Evolutionary conservation across 2,329 filamentous ascomycete genomes (phyloP), one percentile per base, ranked within the genome.

Genomic region (Colletotrichum tropicale): DNA sequence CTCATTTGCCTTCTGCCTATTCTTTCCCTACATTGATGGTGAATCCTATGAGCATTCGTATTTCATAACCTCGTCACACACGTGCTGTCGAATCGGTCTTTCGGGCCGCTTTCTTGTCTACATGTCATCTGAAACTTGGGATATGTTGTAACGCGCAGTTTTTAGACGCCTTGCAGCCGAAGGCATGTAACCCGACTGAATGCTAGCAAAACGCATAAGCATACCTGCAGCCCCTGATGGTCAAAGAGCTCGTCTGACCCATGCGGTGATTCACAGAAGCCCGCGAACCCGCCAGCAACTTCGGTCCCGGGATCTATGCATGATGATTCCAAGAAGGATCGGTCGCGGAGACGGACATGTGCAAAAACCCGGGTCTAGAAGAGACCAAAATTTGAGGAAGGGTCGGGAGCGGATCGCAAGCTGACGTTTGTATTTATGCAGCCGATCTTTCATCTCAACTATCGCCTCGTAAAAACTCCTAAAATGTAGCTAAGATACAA

Each of bases 201-300:
- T 58, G 71, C 26, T 15, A 60, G 34, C 28, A 43, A 70, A 74
- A 71, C 67, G 21, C 60, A 58, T 16, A n/a, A 58, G 48, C 58
- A 34, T 30, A 7, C 32, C 61, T 43, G 13, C 66, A 68, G 34
- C 34, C 58, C 62, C 61, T 64, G 28, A 69, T 26, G 64, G 74
- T 76, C 74, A 74, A 69, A 76, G 73, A 75, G 62, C 56, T 36
- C 52, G 36, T 64, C 58, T 26, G 48, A 56, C 15, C 34, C 38
- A 43, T 67, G 48, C 74, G 73, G 73, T 24, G 65, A 24, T 34
- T 34, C 8, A 36, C n/a, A 67, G n/a, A n/a, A 30, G 60, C 58
- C 64, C 70, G 64, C 61, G 70, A 75, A 66, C 21, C 71, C 71
- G 66, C 70, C 52, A 64, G 13, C 30, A 65, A 30, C 15, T 12